These are phyloP conservation scores for Aaosphaeria arxii DNA, from an alignment of 2,329 filamentous ascomycete genomes.

Conservation along the genomic window DNA sequence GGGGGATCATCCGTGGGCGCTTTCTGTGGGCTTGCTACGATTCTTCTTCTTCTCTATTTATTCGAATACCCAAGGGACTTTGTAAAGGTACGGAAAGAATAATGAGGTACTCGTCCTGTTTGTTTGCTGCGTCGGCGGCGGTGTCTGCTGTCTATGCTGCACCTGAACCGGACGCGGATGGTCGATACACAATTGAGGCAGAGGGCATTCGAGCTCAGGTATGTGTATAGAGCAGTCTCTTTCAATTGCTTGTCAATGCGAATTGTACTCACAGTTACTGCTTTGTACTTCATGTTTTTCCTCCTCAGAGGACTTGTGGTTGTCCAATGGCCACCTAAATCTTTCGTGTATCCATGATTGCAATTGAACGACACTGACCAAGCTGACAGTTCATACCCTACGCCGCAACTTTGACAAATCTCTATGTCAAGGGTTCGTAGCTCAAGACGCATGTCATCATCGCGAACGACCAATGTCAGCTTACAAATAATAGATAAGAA, in stretches of 20 bases:
- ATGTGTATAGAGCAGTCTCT: background rate
- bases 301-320: background rate
- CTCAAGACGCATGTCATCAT: background rate
- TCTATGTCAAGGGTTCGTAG: slow-evolving; percentile 27
- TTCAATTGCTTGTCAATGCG: background rate
- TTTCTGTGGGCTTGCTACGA: no score
- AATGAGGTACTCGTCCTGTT: slow-evolving; percentile 19
- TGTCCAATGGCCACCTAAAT: background rate
- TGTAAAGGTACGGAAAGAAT: slow-evolving; percentile 1
- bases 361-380: background rate
- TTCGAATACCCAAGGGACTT: background rate
- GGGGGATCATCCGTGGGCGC: no score
- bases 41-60: no score
- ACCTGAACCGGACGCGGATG: slow-evolving; percentile 19
- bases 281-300: background rate
- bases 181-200: slow-evolving; percentile 28
- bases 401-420: slow-evolving; percentile 31
- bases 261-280: background rate
- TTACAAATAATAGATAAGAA: slow-evolving; percentile 22
- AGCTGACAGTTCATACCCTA: slow-evolving; percentile 28
- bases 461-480: background rate
- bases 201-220: slow-evolving; percentile 30
- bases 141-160: slow-evolving; percentile 4
- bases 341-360: background rate
- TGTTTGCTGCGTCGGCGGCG: slow-evolving; percentile 16